Base-by-base conservation (phyloP, 352 stramenopile species). In the Pythium insidiosum region DNA sequence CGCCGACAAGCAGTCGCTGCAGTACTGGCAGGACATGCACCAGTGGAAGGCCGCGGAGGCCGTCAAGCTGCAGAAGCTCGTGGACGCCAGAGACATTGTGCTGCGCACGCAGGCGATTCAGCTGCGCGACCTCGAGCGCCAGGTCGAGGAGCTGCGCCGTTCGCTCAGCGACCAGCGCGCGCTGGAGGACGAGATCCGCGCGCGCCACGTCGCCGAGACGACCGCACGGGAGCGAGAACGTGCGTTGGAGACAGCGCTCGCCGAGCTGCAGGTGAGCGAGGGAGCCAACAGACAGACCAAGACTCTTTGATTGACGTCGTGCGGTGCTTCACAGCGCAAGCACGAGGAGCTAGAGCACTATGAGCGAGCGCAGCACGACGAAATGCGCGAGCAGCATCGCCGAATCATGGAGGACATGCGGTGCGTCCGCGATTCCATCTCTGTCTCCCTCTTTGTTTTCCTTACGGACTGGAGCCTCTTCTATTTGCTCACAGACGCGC, bases 1-100 rank as follows among this genome's bases (percentile, higher is more conserved):
- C 21, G 61, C 68, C 6, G 70, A 86, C 35, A 81, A 68, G 39
- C 50, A 38, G 0, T 55, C 66, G 9, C 61, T 73, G 18, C 30
- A 51, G 18, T 59, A 67, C 36, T 86, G 73, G 73, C 61, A 68
- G 10, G 68, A 82, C 9, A 63, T 76, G 30, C 61, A 75, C 33
- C 49, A 69, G 3, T 61, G 56, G 31, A 80, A 82, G 26, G 61
- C 37, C 4, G 36, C 23, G 0, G 71, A 86, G 23, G 67, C 57
- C 20, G 56, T 46, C 4, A 83, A 66, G 42, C 43, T 79, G 4
- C 61, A 63, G 33, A 81, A 83, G 12, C 61, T 73, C 5, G 25
- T 88, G n/a, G 71, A 68, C 5, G 66, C 55, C 3, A 70, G 81
- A 24, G 73, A 78, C 7, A 76, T 75, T 31, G 19, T 86, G 16